Evolutionary conservation across 139 green algal species (phyloP).

Genomic region (Chlorella sorokiniana): DNA sequence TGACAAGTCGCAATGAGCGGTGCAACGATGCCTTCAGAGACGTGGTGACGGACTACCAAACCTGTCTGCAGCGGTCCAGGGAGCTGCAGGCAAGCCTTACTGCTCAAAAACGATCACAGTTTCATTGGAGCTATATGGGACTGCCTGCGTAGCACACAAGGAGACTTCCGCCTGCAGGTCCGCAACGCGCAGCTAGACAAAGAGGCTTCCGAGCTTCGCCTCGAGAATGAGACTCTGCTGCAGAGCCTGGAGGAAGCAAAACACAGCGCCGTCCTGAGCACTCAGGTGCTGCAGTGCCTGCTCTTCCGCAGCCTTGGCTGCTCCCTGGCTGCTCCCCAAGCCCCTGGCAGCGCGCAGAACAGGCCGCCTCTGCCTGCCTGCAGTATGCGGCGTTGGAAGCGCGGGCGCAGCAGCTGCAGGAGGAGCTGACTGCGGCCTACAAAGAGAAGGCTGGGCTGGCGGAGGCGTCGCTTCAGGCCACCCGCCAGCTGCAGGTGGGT

Average conservation of each 20-base stretch:
- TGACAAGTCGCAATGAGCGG: conserved; percentile 25
- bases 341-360: too few species aligned
- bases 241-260: conserved; percentile 31
- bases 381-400: conserved; percentile 40
- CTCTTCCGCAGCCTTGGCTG: neutral
- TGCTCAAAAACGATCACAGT: neutral
- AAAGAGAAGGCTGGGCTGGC: conserved; percentile 51
- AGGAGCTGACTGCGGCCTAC: conserved; percentile 54
- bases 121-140: neutral
- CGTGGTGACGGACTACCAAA: conserved; percentile 57
- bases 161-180: conserved; percentile 66
- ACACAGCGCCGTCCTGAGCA: conserved; percentile 8
- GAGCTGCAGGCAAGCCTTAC: conserved; percentile 52
- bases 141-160: neutral
- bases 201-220: conserved; percentile 73
- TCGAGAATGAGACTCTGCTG: conserved; percentile 59
- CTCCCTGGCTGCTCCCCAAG: neutral
- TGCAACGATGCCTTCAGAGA: conserved; percentile 44
- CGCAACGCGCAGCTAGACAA: conserved; percentile 73
- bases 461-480: conserved; percentile 53
- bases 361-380: neutral
- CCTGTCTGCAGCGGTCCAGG: conserved; percentile 40
- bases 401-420: conserved; percentile 32
- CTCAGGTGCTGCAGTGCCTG: conserved; percentile 30
- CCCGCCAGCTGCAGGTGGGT: conserved; percentile 47